Evolutionary conservation across 73 alveolate species (phyloP), one percentile per base, ranked within the genome.

Genomic region (Paramecium sonneborni): DNA sequence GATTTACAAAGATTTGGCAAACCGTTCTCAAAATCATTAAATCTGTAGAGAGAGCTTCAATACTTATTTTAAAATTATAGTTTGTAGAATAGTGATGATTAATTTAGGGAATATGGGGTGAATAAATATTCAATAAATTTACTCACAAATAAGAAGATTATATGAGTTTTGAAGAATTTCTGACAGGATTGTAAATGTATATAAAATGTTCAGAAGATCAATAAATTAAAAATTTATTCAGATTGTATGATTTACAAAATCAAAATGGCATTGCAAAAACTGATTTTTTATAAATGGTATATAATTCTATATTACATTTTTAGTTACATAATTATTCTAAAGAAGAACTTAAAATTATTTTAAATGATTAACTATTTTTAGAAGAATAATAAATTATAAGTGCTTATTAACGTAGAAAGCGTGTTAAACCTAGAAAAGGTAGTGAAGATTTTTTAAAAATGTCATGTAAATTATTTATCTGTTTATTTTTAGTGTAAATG

Each of bases 101-200:
- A 34, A 74, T 74, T 34, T 74, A 74, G 87, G 87, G 87, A 74
- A 28, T 74, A 18, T 74, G 87, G 87, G 87, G 87, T 5, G 87
- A 74, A 39, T 37, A 74, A 74, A 74, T 74, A 34, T 74, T 74
- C 35, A 74, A 74, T 39, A 34, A 37, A 39, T 74, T 74, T 39
- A 37, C 56, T 15, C 37, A 21, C 8, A 18, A 34, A 10, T 23
- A 37, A 34, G 67, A 34, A 74, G 21, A 34, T 14, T 74, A 74
- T 8, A 39, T 74, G 87, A 74, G 37, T 39, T 34, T 37, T 37
- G 87, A 74, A 39, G 87, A 74, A 37, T 74, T 74, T 74, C 34
- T 62, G 2, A 26, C 44, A 15, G 84, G 84, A 32, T 62, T 62
- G 24, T 32, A 62, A 32, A 26, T 26, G 39, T 62, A 30, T 62